A percentile compares a stretch with the other conserved stretches of the same genome.
These are phyloP conservation scores for Pythium volutum DNA, from an alignment of 352 stramenopile genomes.

Conservation along the genomic window DNA sequence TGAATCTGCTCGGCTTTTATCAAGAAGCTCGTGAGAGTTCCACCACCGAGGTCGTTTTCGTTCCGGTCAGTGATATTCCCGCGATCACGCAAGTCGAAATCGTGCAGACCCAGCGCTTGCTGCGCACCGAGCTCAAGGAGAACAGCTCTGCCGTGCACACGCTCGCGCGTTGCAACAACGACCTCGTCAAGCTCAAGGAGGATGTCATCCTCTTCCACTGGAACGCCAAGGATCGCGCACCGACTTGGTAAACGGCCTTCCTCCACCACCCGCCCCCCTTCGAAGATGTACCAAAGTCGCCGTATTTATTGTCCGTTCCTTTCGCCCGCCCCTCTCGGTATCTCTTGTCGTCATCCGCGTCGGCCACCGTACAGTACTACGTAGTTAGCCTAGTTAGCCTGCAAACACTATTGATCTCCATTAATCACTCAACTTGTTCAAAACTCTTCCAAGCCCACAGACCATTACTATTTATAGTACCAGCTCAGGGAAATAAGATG, in stretches of 20 bases:
- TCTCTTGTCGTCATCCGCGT: constrained; percentile 1
- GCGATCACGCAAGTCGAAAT: constrained; percentile 74
- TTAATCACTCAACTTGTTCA: too few species aligned
- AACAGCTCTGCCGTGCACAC: constrained; percentile 72
- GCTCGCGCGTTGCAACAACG: constrained; percentile 70
- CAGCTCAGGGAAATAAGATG: not conserved
- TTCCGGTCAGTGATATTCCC: constrained; percentile 69
- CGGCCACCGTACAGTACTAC: constrained; percentile 13
- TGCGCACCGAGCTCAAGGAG: constrained; percentile 67
- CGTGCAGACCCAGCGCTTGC: constrained; percentile 56
- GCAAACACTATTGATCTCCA: too few species aligned
- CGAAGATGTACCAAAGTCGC: constrained; percentile 11
- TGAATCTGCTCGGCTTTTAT: constrained; percentile 81
- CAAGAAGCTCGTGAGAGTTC: constrained; percentile 69
- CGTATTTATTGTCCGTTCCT: constrained; percentile 24
- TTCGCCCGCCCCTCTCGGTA: not conserved
- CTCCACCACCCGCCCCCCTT: not conserved
- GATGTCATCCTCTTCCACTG: constrained; percentile 85
- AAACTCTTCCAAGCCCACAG: not conserved
- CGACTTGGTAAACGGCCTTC: constrained; percentile 29
- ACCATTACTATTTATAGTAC: too few species aligned
- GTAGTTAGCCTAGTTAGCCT: not conserved
- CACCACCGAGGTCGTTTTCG: constrained; percentile 80
- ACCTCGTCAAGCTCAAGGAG: constrained; percentile 83
- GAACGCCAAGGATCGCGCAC: constrained; percentile 66